Conservation (phyloP, 306 rosid genomes). For the Trichosanthes truncata region DNA sequence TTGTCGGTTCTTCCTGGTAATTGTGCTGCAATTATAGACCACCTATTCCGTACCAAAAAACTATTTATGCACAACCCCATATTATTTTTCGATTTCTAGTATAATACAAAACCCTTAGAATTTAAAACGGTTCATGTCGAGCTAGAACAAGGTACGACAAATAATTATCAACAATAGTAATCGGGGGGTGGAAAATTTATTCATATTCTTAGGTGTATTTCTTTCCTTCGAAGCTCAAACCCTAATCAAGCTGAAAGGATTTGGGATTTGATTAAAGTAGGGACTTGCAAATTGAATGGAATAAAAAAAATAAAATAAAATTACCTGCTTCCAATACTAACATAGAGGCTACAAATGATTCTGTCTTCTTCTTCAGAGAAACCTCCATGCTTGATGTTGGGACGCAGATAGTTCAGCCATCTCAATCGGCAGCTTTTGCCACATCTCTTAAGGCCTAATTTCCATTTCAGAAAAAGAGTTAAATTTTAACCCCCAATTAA, state of each 20-base stretch:
- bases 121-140: background rate
- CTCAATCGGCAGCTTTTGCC: constrained; percentile 60
- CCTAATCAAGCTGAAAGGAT: background rate
- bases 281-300: background rate
- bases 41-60: constrained; percentile 15
- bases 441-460: constrained; percentile 47
- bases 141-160: too few relatives aligned
- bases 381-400: constrained; percentile 52
- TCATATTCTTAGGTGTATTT: background rate
- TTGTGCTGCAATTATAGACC: constrained; percentile 57
- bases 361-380: constrained; percentile 62
- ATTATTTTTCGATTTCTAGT: background rate
- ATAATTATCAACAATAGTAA: too few relatives aligned
- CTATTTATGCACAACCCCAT: background rate
- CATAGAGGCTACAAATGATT: constrained; percentile 51
- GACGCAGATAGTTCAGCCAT: constrained; percentile 59
- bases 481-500: background rate
- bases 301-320: background rate
- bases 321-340: constrained; percentile 64
- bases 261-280: background rate
- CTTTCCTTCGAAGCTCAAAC: background rate
- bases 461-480: background rate
- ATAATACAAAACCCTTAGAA: background rate
- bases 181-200: too few relatives aligned
- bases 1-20: constrained; percentile 56